phyloP scores from a whole-genome alignment of 306 rosid genomes.

The Glycine latifolia region DNA sequence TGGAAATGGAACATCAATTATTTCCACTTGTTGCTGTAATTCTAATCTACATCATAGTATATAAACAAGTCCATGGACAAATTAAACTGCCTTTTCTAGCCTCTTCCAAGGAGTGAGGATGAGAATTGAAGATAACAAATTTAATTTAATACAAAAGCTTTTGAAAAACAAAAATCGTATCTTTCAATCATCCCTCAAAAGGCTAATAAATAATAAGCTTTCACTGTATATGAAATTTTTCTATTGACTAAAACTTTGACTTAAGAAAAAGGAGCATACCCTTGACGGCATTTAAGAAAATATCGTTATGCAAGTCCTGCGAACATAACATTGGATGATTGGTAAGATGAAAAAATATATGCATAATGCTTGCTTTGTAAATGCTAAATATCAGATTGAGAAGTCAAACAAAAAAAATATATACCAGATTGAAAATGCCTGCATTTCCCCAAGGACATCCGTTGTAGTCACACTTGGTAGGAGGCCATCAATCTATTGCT shows the following conservation, averaged over 20 bases:
- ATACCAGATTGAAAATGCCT: constrained; percentile 62
- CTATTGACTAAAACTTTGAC: background rate
- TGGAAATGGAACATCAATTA: background rate
- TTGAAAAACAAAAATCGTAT: background rate
- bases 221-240: background rate
- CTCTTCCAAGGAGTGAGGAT: no score
- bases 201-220: background rate
- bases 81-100: no score
- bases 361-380: background rate
- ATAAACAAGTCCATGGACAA: background rate
- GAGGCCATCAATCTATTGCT: constrained; percentile 82
- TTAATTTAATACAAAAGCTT: background rate
- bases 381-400: constrained; percentile 47
- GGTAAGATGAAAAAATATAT: background rate
- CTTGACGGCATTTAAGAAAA: constrained; percentile 60
- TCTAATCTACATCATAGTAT: background rate
- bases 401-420: background rate
- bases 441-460: constrained; percentile 70
- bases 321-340: background rate
- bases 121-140: background rate
- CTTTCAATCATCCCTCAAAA: background rate
- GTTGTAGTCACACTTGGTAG: constrained; percentile 60
- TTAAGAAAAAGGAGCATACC: constrained; percentile 45
- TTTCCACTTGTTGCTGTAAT: background rate
- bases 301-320: constrained; percentile 64